These are phyloP conservation scores for Penicillium lagena DNA, from an alignment of 495 filamentous ascomycete species.

Conservation along the genomic window DNA sequence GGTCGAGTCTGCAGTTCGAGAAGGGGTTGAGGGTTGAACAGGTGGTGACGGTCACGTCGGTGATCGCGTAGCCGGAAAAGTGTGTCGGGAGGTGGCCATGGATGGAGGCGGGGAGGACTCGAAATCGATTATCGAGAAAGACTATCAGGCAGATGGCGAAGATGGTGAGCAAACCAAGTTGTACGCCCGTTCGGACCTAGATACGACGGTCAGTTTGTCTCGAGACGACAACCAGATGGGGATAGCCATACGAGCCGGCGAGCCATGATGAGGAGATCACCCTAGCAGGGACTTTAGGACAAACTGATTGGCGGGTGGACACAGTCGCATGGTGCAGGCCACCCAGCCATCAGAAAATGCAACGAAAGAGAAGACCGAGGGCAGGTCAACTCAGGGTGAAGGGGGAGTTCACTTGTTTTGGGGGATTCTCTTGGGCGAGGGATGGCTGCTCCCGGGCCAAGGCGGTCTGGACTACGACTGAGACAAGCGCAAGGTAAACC, in stretches of 20 bases:
- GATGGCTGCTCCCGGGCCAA: slow-evolving; percentile 8
- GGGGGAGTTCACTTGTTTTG: slow-evolving; percentile 11
- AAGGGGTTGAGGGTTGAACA: slow-evolving; percentile 74
- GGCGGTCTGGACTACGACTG: neutral
- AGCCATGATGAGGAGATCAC: slow-evolving; percentile 36
- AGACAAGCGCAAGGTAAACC: no score
- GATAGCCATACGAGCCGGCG: slow-evolving; percentile 35
- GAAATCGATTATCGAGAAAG: slow-evolving; percentile 73
- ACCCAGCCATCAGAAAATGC: neutral
- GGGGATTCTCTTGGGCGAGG: slow-evolving; percentile 6
- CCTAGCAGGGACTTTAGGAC: slow-evolving; percentile 28
- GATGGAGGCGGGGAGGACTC: slow-evolving; percentile 73
- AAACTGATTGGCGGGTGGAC: neutral
- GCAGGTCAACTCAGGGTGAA: slow-evolving; percentile 16
- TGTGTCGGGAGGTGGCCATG: slow-evolving; percentile 79
- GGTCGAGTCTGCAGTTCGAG: slow-evolving; percentile 70
- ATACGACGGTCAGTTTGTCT: slow-evolving; percentile 5
- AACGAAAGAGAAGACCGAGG: slow-evolving; percentile 21
- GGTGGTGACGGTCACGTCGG: slow-evolving; percentile 76
- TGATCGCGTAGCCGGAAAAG: slow-evolving; percentile 74
- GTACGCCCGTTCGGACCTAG: slow-evolving; percentile 72
- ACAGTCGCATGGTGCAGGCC: slow-evolving; percentile 16
- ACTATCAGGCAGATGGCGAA: slow-evolving; percentile 65
- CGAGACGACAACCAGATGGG: neutral
- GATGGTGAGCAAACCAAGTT: slow-evolving; percentile 62